Conservation (phyloP, 352 stramenopile genomes). For the Elongisporangium prolatum region DNA sequence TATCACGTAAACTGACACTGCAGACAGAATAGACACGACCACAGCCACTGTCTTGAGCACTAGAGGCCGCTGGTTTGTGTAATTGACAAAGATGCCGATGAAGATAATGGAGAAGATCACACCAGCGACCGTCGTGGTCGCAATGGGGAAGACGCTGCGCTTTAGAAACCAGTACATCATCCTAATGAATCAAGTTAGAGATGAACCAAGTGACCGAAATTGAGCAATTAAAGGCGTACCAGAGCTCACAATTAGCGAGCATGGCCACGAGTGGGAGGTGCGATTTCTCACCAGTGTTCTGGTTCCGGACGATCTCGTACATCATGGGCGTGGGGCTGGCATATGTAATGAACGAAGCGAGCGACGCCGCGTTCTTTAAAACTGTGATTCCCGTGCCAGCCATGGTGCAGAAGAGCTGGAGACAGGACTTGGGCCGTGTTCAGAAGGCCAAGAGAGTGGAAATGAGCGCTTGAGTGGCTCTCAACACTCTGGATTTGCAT, state of each 20-base stretch:
- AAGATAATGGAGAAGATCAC: conserved; percentile 25
- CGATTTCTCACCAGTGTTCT: conserved; percentile 9
- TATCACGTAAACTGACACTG: conserved; percentile 33
- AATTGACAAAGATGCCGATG: conserved; percentile 32
- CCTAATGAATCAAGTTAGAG: neutral
- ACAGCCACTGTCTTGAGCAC: conserved; percentile 17
- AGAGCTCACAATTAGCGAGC: conserved; percentile 13
- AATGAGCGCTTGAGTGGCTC: neutral
- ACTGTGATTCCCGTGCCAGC: neutral
- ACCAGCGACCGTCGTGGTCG: conserved; percentile 31
- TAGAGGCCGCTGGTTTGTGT: conserved; percentile 22
- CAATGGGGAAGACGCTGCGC: conserved; percentile 35
- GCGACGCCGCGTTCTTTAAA: too few relatives aligned
- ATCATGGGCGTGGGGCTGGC: conserved; percentile 11
- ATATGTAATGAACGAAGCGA: too few relatives aligned
- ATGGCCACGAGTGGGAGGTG: conserved; percentile 14
- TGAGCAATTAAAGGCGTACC: conserved; percentile 3
- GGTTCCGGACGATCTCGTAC: conserved; percentile 10
- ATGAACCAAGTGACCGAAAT: neutral
- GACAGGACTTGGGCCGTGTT: neutral
- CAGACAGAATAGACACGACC: conserved; percentile 12
- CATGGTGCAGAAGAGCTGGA: neutral
- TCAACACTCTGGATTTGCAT: neutral
- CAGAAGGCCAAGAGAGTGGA: neutral
- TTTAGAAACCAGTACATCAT: conserved; percentile 42